Base-by-base conservation (phyloP, 495 filamentous ascomycete species). In the Hypoxylon lienhwacheense region DNA sequence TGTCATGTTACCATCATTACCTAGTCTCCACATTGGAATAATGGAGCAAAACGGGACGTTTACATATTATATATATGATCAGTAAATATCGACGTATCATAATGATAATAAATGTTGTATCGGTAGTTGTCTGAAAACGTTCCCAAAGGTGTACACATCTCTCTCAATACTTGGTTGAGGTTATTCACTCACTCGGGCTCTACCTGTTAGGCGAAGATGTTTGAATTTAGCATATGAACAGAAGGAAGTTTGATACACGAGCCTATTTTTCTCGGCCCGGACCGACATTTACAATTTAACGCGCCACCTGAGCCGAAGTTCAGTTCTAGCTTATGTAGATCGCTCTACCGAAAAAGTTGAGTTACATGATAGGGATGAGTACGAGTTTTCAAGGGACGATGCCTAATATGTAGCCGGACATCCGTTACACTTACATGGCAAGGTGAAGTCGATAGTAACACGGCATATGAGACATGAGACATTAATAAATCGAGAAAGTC, bases 401-500 rank as follows among this genome's bases (percentile, higher is more conserved):
- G 37, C 20, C 25, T 11, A 36, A 35, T n/a, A 29, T 53, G 48
- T 32, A 53, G 43, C 35, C 12, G 29, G 41, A 43, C 36, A 43
- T 32, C 44, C 26, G 25, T 31, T 22, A 20, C 1, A 31, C 8
- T 33, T n/a, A 36, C 12, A 12, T 20, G 7, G 2, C 11, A 34
- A 12, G n/a, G 7, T 12, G 37, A 5, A 45, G 12, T 26, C 17
- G 26, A 45, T 45, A 29, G 47, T 53, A 48, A 15, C 41, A 56
- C 58, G 15, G 33, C 52, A 61, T 46, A 31, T 34, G 16, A 61
- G 53, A 56, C 52, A 31, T 34, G 16, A 61, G 53, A 56, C 52
- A 48, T 47, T 52, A 37, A 45, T 56, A 44, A 52, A 61, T 61
- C 47, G 52, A 42, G 37, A 31, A 34, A 31, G 58, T 61, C 28